phyloP scores from a whole-genome alignment of 2,329 filamentous ascomycete species.

The Phialophora tarda region DNA sequence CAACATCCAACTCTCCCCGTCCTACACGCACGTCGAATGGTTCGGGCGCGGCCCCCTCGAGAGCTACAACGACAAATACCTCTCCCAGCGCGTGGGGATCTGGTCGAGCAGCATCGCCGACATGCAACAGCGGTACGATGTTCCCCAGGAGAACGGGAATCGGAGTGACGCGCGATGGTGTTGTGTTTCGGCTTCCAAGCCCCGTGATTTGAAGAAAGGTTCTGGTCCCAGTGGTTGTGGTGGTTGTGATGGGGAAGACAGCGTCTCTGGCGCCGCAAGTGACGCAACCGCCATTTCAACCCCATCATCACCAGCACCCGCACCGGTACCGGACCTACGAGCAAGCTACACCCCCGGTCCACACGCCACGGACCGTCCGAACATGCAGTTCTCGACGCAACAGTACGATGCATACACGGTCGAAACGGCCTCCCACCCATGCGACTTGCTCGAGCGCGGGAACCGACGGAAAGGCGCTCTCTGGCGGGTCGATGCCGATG shows the following conservation, averaged over 20 bases:
- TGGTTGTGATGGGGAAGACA: not conserved
- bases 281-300: not conserved
- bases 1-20: conserved; percentile 57
- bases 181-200: not conserved
- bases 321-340: conserved; percentile 10
- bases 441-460: conserved; percentile 56
- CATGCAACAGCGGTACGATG: conserved; percentile 66
- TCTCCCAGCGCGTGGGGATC: conserved; percentile 61
- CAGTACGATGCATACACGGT: conserved; percentile 61
- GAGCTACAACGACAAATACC: conserved; percentile 70
- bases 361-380: conserved; percentile 5
- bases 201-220: not conserved
- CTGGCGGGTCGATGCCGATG: conserved; percentile 43
- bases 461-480: conserved; percentile 27
- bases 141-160: conserved; percentile 72
- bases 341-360: conserved; percentile 14
- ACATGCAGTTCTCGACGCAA: conserved; percentile 44
- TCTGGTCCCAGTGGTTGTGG: too few species aligned
- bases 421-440: conserved; percentile 66
- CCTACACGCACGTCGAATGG: conserved; percentile 61
- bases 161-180: conserved; percentile 66
- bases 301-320: not conserved
- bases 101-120: conserved; percentile 53
- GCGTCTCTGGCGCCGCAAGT: not conserved
- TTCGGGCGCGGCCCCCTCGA: conserved; percentile 69